These are phyloP conservation scores for Globisporangium okanoganense DNA, from an alignment of 352 stramenopile genomes.

Conservation along the genomic window DNA sequence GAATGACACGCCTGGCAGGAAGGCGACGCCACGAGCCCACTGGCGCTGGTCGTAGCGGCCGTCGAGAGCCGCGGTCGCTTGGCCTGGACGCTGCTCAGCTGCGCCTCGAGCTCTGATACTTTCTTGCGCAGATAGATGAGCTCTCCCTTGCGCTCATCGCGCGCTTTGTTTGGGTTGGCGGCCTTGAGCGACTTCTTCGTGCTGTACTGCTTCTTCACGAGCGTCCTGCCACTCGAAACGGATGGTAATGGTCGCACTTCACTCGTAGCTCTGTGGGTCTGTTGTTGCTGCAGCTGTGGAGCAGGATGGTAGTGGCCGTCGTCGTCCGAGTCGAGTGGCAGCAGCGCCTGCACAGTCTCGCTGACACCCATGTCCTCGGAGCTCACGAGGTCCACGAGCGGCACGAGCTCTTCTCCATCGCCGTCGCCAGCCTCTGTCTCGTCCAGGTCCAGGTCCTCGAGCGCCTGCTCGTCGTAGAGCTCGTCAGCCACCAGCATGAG, in stretches of 20 bases:
- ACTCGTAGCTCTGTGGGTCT: not conserved
- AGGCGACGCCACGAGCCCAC: not conserved
- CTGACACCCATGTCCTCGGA: not conserved
- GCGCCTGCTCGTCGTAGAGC: constrained; percentile 1
- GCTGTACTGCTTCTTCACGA: not conserved
- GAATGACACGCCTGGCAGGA: not conserved
- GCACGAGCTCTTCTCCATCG: not conserved
- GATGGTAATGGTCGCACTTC: not conserved
- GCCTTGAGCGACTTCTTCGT: constrained; percentile 24
- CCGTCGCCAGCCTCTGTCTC: not conserved
- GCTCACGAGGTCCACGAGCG: constrained; percentile 1
- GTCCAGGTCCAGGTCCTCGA: not conserved
- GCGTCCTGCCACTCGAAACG: not conserved
- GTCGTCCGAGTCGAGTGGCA: not conserved
- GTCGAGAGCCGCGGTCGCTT: constrained; percentile 1
- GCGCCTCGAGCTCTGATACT: constrained; percentile 12
- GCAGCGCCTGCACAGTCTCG: not conserved
- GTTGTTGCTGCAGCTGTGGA: not conserved
- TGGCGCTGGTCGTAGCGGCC: not conserved
- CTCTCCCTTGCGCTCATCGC: constrained; percentile 15
- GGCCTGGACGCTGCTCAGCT: constrained; percentile 22
- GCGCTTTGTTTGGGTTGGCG: constrained; percentile 24
- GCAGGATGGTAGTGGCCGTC: not conserved
- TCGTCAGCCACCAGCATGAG: not conserved
- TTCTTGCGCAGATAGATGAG: constrained; percentile 16